Percentiles rank a stretch among this genome's conserved stretches.
phyloP scores from a whole-genome alignment of 1,284 basidiomycete species.

The Trichosporon sp. region DNA sequence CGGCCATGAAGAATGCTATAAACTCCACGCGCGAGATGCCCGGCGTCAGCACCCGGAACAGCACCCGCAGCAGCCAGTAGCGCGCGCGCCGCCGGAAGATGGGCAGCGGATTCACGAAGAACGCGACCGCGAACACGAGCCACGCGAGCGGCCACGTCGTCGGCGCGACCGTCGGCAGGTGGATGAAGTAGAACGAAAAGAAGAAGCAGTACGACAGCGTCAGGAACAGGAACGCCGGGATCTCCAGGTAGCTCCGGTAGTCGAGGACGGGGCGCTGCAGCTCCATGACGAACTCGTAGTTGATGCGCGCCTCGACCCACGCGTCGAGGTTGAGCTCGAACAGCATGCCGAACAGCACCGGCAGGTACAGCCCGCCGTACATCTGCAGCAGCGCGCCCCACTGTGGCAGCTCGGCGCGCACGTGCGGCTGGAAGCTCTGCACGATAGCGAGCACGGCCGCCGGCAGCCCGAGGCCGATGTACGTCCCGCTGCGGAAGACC shows the following conservation, averaged over 20 bases:
- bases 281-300: slow-evolving; percentile 90
- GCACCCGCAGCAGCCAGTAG: slow-evolving; percentile 69
- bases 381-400: slow-evolving; percentile 73
- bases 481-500: slow-evolving; percentile 68
- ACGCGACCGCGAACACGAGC: slow-evolving; percentile 61
- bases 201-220: slow-evolving; percentile 76
- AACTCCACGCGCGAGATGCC: slow-evolving; percentile 68
- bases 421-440: slow-evolving; percentile 60
- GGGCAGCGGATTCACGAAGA: slow-evolving; percentile 74
- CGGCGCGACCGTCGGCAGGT: slow-evolving; percentile 52
- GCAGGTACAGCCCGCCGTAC: slow-evolving; percentile 73
- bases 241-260: slow-evolving; percentile 76
- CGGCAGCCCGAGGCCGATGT: slow-evolving; percentile 73
- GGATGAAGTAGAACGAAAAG: slow-evolving; percentile 70
- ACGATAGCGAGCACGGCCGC: slow-evolving; percentile 66
- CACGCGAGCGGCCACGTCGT: slow-evolving; percentile 80
- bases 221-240: slow-evolving; percentile 72
- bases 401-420: slow-evolving; percentile 59
- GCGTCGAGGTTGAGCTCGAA: slow-evolving; percentile 75
- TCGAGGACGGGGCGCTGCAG: slow-evolving; percentile 73
- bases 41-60: slow-evolving; percentile 62
- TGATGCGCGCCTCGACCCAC: slow-evolving; percentile 73
- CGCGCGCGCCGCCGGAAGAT: slow-evolving; percentile 63
- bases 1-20: slow-evolving; percentile 54
- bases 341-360: slow-evolving; percentile 69